phyloP scores from a whole-genome alignment of 2,329 filamentous ascomycete species.

The Fusarium chlamydosporum region DNA sequence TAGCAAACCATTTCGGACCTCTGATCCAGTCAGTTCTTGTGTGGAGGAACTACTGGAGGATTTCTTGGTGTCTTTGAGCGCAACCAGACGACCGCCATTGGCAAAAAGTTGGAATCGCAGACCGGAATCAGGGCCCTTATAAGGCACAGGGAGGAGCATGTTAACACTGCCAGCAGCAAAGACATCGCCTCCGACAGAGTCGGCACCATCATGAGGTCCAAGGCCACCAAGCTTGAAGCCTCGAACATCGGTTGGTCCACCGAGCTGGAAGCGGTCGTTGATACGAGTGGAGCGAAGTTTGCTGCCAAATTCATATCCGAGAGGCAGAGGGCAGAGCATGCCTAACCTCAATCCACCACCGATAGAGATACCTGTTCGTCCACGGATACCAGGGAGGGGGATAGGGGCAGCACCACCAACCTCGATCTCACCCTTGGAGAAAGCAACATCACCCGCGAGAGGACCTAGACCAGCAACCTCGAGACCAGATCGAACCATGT shows the following conservation, averaged over 20 bases:
- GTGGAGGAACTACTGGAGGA: slow-evolving; percentile 56
- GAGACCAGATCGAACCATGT: slow-evolving; percentile 80
- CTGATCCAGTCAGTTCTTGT: slow-evolving; percentile 56
- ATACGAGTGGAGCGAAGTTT: slow-evolving; percentile 79
- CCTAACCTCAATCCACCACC: slow-evolving; percentile 86
- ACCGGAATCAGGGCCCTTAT: slow-evolving; percentile 84
- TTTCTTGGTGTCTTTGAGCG: slow-evolving; percentile 74
- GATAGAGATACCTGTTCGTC: slow-evolving; percentile 83
- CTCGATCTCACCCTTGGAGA: slow-evolving; percentile 92
- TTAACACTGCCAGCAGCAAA: slow-evolving; percentile 92
- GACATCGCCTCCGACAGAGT: slow-evolving; percentile 91
- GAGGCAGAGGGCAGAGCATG: slow-evolving; percentile 83
- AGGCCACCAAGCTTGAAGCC: slow-evolving; percentile 92
- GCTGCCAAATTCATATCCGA: slow-evolving; percentile 67
- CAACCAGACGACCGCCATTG: slow-evolving; percentile 88
- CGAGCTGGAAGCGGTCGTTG: slow-evolving; percentile 95
- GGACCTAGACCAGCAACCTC: slow-evolving; percentile 92
- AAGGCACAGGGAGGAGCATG: slow-evolving; percentile 86
- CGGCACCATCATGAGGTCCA: slow-evolving; percentile 86
- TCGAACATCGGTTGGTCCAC: slow-evolving; percentile 93
- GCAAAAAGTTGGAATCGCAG: slow-evolving; percentile 91
- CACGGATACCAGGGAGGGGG: slow-evolving; percentile 75
- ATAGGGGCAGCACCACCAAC: slow-evolving; percentile 82
- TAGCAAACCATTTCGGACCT: slow-evolving; percentile 68
- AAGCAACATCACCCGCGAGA: slow-evolving; percentile 90